A percentile compares a stretch with the other conserved stretches of the same genome.
Conservation (phyloP, 768 basidiomycete genomes). For the Coprinellus micaceus region DNA sequence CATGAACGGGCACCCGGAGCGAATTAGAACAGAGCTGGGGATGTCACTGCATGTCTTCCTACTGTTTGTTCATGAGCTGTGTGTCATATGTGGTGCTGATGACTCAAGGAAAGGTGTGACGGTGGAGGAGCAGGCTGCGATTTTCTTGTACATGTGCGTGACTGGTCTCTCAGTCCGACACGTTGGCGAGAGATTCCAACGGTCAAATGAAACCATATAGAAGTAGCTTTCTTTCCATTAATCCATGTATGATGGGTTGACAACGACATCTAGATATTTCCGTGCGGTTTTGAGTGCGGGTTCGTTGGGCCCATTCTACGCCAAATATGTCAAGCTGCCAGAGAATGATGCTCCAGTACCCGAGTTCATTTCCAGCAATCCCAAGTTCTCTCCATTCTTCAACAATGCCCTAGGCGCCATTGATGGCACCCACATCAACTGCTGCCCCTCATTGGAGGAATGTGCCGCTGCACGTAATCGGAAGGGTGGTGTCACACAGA, state of each 20-base stretch:
- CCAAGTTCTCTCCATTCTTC: slow-evolving; percentile 25
- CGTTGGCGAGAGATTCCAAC: slow-evolving; percentile 7
- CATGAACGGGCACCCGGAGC: slow-evolving; percentile 16
- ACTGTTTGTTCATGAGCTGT: slow-evolving; percentile 11
- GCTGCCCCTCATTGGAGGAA: slow-evolving; percentile 13
- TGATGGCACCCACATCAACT: slow-evolving; percentile 30
- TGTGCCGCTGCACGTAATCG: slow-evolving; percentile 18
- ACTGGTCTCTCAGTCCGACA: slow-evolving; percentile 1
- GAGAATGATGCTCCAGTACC: slow-evolving; percentile 13
- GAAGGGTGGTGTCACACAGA: slow-evolving; percentile 35
- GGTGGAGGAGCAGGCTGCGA: slow-evolving; percentile 7
- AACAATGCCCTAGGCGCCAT: slow-evolving; percentile 24
- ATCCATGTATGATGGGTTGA: slow-evolving; percentile 17
- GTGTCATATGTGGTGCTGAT: slow-evolving; percentile 12
- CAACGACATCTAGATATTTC: slow-evolving; percentile 25
- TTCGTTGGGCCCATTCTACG: slow-evolving; percentile 9
- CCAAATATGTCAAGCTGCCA: slow-evolving; percentile 17
- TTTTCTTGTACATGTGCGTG: slow-evolving; percentile 3
- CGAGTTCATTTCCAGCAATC: slow-evolving; percentile 18
- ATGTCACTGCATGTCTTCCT: slow-evolving; percentile 18
- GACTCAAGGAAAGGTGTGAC: slow-evolving; percentile 12
- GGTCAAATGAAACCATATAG: slow-evolving; percentile 1
- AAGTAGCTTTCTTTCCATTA: neutral
- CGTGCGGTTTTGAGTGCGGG: neutral
- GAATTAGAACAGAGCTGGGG: slow-evolving; percentile 15